Evolutionary conservation across 768 basidiomycete genomes (phyloP).

Genomic region (Jaapia argillacea): DNA sequence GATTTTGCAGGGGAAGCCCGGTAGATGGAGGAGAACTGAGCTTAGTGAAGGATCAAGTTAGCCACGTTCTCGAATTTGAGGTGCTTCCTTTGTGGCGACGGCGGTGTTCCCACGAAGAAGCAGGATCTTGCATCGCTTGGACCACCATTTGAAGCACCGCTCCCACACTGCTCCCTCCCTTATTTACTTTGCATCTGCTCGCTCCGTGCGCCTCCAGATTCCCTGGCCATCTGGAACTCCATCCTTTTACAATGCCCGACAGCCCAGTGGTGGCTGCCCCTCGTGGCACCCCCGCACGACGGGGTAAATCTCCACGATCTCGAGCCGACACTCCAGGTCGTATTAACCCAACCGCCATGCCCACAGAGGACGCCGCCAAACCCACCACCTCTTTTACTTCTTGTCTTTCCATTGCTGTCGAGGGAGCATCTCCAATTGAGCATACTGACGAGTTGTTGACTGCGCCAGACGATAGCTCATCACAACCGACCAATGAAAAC

Average conservation of each 20-base stretch:
- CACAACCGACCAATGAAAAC: conserved; percentile 26
- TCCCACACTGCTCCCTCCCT: not conserved
- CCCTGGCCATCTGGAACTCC: not conserved
- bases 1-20: too few species aligned
- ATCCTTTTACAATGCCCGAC: not conserved
- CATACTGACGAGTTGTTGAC: conserved; percentile 24
- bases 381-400: conserved; percentile 41
- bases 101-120: not conserved
- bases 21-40: too few species aligned
- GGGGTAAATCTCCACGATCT: not conserved
- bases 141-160: not conserved
- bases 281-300: not conserved
- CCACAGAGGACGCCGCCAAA: conserved; percentile 42
- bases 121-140: not conserved
- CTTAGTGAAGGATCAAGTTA: too few species aligned
- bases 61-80: too few species aligned
- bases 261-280: not conserved
- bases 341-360: conserved; percentile 6
- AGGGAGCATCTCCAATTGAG: conserved; percentile 62
- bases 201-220: not conserved
- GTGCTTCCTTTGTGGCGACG: too few species aligned
- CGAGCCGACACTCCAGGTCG: not conserved
- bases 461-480: conserved; percentile 26
- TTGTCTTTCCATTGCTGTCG: conserved; percentile 68
- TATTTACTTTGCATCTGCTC: not conserved